phyloP scores from a whole-genome alignment of 805 yeast genomes.

The Candida ficus region DNA sequence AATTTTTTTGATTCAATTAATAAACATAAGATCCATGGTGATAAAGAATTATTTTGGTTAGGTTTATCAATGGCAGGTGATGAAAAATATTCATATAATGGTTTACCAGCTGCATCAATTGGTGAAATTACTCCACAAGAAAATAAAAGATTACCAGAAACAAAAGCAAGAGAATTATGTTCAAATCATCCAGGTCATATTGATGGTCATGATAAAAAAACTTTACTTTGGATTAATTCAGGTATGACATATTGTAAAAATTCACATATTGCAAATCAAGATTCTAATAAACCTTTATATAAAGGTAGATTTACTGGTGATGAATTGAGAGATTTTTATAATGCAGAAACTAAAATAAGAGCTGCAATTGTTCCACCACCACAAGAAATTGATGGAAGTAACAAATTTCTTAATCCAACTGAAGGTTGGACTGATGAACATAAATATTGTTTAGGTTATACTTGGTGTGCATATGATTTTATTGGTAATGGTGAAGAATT shows the following conservation, averaged over 20 bases:
- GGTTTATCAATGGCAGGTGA: slow-evolving; percentile 43
- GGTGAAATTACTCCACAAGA: slow-evolving; percentile 25
- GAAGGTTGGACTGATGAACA: slow-evolving; percentile 32
- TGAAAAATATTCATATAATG: slow-evolving; percentile 30
- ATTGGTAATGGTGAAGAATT: slow-evolving; percentile 30
- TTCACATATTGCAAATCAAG: slow-evolving; percentile 27
- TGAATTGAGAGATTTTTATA: slow-evolving; percentile 27
- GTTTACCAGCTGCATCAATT: slow-evolving; percentile 30
- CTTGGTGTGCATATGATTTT: slow-evolving; percentile 43
- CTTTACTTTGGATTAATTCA: slow-evolving; percentile 41
- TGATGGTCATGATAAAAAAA: slow-evolving; percentile 36
- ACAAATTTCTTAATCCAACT: slow-evolving; percentile 30
- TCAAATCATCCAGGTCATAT: slow-evolving; percentile 58
- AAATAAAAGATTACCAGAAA: slow-evolving; percentile 8
- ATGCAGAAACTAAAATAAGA: slow-evolving; percentile 27
- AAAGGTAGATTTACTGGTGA: slow-evolving; percentile 22
- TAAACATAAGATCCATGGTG: slow-evolving; percentile 43
- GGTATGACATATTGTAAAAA: slow-evolving; percentile 60
- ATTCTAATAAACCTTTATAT: slow-evolving; percentile 33
- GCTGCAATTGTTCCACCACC: slow-evolving; percentile 40
- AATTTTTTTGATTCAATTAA: slow-evolving; percentile 20
- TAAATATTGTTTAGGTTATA: slow-evolving; percentile 34
- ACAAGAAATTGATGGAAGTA: slow-evolving; percentile 19
- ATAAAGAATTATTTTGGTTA: slow-evolving; percentile 57
- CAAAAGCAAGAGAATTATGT: slow-evolving; percentile 36